Evolutionary conservation across 495 filamentous ascomycete species (phyloP).

Genomic region (Tuber umbilicatum): DNA sequence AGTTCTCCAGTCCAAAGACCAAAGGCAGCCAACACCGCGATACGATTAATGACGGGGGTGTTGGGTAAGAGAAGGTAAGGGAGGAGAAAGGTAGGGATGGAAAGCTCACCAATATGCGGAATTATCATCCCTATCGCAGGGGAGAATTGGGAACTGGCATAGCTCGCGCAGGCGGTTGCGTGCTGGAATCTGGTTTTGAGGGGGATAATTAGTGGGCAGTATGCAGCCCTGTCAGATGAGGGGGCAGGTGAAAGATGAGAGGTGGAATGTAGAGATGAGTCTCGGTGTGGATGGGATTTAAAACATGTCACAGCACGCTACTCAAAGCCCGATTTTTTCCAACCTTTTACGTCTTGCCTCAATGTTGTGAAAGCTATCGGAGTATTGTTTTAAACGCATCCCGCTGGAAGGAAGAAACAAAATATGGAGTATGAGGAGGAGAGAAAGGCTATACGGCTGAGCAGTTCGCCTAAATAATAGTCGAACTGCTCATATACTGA

Average conservation of each 20-base stretch:
- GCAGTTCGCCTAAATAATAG: background rate
- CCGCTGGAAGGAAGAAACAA: background rate
- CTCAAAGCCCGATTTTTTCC: background rate
- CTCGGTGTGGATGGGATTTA: conserved; percentile 20
- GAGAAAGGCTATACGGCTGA: background rate
- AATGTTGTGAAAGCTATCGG: background rate
- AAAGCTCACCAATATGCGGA: conserved; percentile 63
- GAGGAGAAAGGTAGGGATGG: conserved; percentile 19
- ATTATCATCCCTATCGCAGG: conserved; percentile 87
- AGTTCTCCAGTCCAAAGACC: conserved; percentile 10
- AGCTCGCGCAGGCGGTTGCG: conserved; percentile 61
- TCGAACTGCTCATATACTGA: background rate
- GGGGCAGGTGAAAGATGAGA: conserved; percentile 14
- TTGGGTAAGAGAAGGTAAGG: conserved; percentile 1
- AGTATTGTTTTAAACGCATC: background rate
- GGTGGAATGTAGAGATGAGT: conserved; percentile 14
- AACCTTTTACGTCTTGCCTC: background rate
- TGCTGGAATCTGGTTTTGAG: conserved; percentile 82
- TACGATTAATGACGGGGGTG: conserved; percentile 26
- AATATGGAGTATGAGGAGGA: background rate
- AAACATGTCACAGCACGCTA: conserved; percentile 4
- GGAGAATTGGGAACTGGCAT: conserved; percentile 83
- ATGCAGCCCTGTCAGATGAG: conserved; percentile 29
- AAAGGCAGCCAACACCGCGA: conserved; percentile 42
- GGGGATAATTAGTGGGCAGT: conserved; percentile 98